Evolutionary conservation across 345 rosid genomes (phyloP).

Genomic region (Populus euphratica): DNA sequence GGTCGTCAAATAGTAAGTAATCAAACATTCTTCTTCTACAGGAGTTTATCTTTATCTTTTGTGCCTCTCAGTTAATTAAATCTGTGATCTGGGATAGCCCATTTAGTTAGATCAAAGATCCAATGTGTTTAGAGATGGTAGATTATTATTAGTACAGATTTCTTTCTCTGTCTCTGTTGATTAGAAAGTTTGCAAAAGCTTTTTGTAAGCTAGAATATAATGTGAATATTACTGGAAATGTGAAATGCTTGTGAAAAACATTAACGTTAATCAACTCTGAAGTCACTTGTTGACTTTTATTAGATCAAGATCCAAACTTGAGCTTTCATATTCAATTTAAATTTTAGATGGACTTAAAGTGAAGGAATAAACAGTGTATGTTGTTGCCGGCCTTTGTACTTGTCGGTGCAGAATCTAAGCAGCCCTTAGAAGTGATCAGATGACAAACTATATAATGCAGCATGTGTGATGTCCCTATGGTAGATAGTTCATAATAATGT

Average conservation of each 20-base stretch:
- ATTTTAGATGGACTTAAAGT: background rate
- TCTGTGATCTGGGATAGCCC: background rate
- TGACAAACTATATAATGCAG: background rate
- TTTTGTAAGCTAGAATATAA: background rate
- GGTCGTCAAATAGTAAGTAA: background rate
- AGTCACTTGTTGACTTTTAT: background rate
- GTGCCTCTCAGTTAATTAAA: background rate
- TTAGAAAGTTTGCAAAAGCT: background rate
- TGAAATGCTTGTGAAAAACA: background rate
- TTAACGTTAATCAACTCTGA: background rate
- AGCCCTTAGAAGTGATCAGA: background rate
- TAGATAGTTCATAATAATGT: background rate
- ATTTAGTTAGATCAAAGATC: conserved; percentile 11
- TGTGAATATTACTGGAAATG: background rate
- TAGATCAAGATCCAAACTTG: background rate
- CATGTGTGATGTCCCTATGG: background rate
- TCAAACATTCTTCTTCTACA: background rate
- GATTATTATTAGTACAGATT: too few species aligned
- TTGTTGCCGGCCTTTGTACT: background rate
- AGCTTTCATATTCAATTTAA: background rate
- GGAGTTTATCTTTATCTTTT: background rate
- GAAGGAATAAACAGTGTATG: background rate
- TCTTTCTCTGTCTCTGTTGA: background rate
- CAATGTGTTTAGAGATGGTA: background rate
- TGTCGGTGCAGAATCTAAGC: background rate